Evolutionary conservation across 139 green algal species (phyloP), one percentile per base, ranked within the genome.

Genomic region (Chlorella sp.): DNA sequence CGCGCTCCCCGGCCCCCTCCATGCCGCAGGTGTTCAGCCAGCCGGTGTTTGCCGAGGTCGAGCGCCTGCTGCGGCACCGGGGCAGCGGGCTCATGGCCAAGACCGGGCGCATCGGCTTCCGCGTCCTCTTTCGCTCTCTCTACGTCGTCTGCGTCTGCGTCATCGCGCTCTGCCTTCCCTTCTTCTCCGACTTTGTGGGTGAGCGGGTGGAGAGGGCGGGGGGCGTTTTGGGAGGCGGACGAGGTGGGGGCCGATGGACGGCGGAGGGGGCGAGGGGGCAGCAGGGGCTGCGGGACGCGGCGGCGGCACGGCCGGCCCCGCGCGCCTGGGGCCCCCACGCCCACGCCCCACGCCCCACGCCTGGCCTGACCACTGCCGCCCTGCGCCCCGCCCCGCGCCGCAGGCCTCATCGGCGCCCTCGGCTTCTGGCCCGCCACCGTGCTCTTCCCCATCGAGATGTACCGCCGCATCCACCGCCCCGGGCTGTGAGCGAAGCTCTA

Each of bases 351-450:
- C n/a, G n/a, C n/a, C n/a, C n/a, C n/a, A n/a, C n/a, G n/a, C n/a
- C n/a, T n/a, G n/a, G n/a, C n/a, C n/a, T n/a, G n/a, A n/a, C n/a
- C n/a, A n/a, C n/a, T n/a, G n/a, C n/a, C n/a, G n/a, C n/a, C n/a
- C n/a, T n/a, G n/a, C n/a, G n/a, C n/a, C n/a, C n/a, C n/a, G n/a
- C n/a, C n/a, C n/a, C n/a, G n/a, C n/a, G n/a, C n/a, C n/a, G n/a
- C n/a, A n/a, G n/a, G 63, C n/a, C 69, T 80, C 8, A 65, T 75
- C 25, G 75, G 75, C 43, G 75, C 75, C 1, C 55, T 80, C 7
- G 65, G 66, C 66, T 80, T 80, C 55, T 73, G 59, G 55, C 74
- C 74, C 5, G 65, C 70, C n/a, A 81, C 76, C 17, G 67, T 81
- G 40, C 70, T 77, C 31, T 76, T 81, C 51, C 76, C 76, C 4